Evolutionary conservation across 257 asterid genomes (phyloP).

Genomic region (Capsicum pubescens): DNA sequence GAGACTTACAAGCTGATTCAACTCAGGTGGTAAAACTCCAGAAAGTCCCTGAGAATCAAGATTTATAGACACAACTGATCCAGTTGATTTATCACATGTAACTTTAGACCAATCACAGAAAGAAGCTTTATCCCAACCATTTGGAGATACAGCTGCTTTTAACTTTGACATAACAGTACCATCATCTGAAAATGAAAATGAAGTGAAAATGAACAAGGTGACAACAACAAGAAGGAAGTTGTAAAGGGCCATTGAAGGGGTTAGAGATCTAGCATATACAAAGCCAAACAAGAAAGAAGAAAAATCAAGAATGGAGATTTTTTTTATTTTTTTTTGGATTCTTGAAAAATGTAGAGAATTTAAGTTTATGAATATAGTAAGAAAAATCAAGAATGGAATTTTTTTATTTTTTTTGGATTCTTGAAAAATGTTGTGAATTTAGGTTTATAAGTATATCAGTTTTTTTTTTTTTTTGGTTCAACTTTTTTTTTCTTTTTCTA

Average conservation of each 20-base stretch:
- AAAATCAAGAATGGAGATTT: not conserved
- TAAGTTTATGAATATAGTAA: not conserved
- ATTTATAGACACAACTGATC: conserved; percentile 54
- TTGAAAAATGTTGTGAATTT: too few species aligned
- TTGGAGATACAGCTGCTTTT: conserved; percentile 53
- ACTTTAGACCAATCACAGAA: conserved; percentile 68
- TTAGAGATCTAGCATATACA: conserved; percentile 16
- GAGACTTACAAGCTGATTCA: conserved; percentile 64
- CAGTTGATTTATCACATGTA: conserved; percentile 54
- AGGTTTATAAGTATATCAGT: too few species aligned
- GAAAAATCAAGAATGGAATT: too few species aligned
- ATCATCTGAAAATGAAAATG: conserved; percentile 66
- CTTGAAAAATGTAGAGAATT: not conserved
- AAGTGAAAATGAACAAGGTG: conserved; percentile 34
- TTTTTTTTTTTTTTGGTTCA: too few species aligned
- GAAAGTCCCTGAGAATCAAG: conserved; percentile 58
- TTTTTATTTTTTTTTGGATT: not conserved
- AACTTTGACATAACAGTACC: conserved; percentile 59
- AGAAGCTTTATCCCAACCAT: conserved; percentile 57
- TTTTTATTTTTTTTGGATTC: too few species aligned
- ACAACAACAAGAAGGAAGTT: conserved; percentile 36
- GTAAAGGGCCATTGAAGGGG: conserved; percentile 43
- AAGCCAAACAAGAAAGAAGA: not conserved
- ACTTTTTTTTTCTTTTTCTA: too few species aligned
- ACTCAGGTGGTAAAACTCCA: conserved; percentile 70